Evolutionary conservation across 1,284 basidiomycete genomes (phyloP).

Genomic region (Moesziomyces antarcticus): DNA sequence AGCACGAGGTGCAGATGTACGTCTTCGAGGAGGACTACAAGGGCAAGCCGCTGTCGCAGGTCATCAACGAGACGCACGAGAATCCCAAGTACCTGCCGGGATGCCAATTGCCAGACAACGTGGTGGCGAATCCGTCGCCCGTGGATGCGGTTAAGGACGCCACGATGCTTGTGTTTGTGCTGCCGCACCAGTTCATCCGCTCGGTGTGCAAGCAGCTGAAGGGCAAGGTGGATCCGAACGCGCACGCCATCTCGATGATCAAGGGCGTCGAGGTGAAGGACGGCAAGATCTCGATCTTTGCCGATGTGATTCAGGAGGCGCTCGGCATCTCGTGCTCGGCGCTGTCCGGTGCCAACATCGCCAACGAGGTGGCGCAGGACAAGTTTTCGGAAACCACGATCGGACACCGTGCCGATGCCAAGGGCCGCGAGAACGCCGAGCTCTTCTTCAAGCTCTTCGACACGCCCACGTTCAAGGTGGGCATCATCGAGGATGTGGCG

Average conservation of each 20-base stretch:
- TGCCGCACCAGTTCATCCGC: slow-evolving; percentile 71
- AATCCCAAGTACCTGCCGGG: slow-evolving; percentile 73
- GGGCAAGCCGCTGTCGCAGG: slow-evolving; percentile 72
- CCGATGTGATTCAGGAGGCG: slow-evolving; percentile 72
- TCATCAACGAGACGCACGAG: slow-evolving; percentile 73
- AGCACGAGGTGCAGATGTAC: slow-evolving; percentile 61
- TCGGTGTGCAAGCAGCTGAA: slow-evolving; percentile 61
- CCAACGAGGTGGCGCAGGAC: slow-evolving; percentile 72
- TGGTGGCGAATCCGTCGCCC: slow-evolving; percentile 71
- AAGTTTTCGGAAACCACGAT: slow-evolving; percentile 73
- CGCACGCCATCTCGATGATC: slow-evolving; percentile 67
- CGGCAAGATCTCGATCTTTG: slow-evolving; percentile 73
- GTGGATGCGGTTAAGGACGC: slow-evolving; percentile 72
- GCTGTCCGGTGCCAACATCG: slow-evolving; percentile 74
- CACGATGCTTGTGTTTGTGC: slow-evolving; percentile 72
- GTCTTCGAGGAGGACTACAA: slow-evolving; percentile 67
- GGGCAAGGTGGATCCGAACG: slow-evolving; percentile 58
- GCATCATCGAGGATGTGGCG: slow-evolving; percentile 72
- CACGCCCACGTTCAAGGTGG: slow-evolving; percentile 71
- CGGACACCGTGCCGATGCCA: slow-evolving; percentile 70
- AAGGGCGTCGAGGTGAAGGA: slow-evolving; percentile 68
- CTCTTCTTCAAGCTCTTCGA: slow-evolving; percentile 69
- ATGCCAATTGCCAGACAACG: slow-evolving; percentile 71
- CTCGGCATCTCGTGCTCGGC: slow-evolving; percentile 72
- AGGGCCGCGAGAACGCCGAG: slow-evolving; percentile 49